Percentiles rank a stretch among this genome's conserved stretches.
Conservation (phyloP, 768 basidiomycete species). For the Pholiota microspora region DNA sequence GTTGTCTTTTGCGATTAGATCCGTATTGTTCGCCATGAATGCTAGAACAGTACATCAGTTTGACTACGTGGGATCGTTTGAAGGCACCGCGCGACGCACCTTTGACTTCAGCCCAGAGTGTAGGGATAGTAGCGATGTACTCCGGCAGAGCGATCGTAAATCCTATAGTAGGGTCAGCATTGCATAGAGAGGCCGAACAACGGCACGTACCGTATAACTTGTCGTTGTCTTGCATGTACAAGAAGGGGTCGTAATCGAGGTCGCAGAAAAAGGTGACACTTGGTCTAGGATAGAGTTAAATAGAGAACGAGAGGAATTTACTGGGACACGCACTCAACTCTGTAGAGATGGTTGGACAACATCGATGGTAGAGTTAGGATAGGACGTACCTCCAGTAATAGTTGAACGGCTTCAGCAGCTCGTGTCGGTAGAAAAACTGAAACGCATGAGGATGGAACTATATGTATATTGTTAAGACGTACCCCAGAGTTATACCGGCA, state of each 20-base stretch:
- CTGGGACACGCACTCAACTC: slow-evolving; percentile 4
- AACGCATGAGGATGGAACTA: slow-evolving; percentile 15
- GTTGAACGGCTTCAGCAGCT: slow-evolving; percentile 61
- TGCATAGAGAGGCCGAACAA: not conserved
- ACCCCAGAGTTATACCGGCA: slow-evolving; percentile 74
- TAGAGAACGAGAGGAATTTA: not conserved
- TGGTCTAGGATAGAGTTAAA: slow-evolving; percentile 43
- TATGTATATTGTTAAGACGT: slow-evolving; percentile 15
- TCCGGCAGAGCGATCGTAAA: slow-evolving; percentile 80
- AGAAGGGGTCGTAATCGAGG: slow-evolving; percentile 65
- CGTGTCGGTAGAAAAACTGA: slow-evolving; percentile 76
- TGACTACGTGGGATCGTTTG: slow-evolving; percentile 8
- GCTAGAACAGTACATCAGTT: slow-evolving; percentile 35
- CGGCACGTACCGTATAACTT: slow-evolving; percentile 60
- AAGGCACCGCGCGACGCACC: no score
- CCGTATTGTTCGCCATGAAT: slow-evolving; percentile 55
- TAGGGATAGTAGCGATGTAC: slow-evolving; percentile 73
- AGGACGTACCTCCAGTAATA: slow-evolving; percentile 73
- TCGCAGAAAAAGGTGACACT: slow-evolving; percentile 78
- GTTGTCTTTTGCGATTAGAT: slow-evolving; percentile 57
- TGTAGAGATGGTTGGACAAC: no score
- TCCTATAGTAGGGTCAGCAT: slow-evolving; percentile 16
- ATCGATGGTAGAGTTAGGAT: no score
- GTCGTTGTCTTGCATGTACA: slow-evolving; percentile 68
- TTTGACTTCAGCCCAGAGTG: slow-evolving; percentile 71